Base-by-base conservation (phyloP, 495 filamentous ascomycete genomes). In the Hyaloscypha hepaticicola region DNA sequence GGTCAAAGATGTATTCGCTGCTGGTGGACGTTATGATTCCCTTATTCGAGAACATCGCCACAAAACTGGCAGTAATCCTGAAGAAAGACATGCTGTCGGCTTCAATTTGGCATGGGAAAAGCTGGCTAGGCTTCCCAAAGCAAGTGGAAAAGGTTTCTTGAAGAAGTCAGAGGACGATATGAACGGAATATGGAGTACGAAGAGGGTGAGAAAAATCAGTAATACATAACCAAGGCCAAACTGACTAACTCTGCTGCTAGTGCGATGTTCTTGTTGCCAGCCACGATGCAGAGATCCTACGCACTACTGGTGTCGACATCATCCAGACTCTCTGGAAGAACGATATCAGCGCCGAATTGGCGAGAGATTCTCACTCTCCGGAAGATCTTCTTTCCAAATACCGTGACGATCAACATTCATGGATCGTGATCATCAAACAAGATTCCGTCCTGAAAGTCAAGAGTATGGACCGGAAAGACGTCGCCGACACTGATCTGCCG, bases 31-130 rank as follows among this genome's bases (percentile, higher is more conserved):
- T 28, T 99, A 98, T 74, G 95, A 99, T 72, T 82, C 83, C 24
- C 77, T 99, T 50, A 94, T 99, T 38, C 80, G 83, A 73, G 88
- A 87, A 31, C 85, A 91, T 69, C 82, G 83, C 7, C 83, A 85
- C 14, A 86, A 82, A 60, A 80, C 85, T 56, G 79, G 81, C 27
- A 78, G 76, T 50, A 72, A 77, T 55, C 73, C 78, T 38, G 76
- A 81, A 63, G 77, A 82, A 57, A 79, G 80, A 49, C 91, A 93
- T 69, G 94, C 91, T 11, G 95, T 98, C 41, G 95, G 95, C 3
- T 96, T 97, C 72, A 94, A 94, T 68, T 78, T 99, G 38, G 90
- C 90, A 27, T 96, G 91, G 85, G 93, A 97, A 69, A 86, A 88
- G 66, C 87, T 93, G 88, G 71, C 82, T 62, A 77, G 87, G 65